Evolutionary conservation across 345 rosid genomes (phyloP), one percentile per base, ranked within the genome.

Genomic region (Orychophragmus violaceus): DNA sequence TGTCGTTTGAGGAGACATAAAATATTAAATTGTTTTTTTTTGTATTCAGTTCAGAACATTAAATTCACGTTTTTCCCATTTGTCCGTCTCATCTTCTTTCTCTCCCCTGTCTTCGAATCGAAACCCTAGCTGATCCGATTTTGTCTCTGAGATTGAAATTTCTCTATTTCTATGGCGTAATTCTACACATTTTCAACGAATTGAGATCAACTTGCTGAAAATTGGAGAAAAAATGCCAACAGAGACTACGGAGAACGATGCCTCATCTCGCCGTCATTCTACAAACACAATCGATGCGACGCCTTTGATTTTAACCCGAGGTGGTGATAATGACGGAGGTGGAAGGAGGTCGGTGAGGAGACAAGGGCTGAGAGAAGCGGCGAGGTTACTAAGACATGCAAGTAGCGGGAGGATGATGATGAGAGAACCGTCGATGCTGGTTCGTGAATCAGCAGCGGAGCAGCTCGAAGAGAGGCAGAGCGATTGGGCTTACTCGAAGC

Each of bases 401-500:
- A 88, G 98, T 82, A 90, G 97, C 86, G 85, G 97, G 64, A 85
- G 96, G 17, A 83, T 83, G 44, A 77, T 88, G 91, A 84, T 90
- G 85, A 79, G 96, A 54, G 98, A 93, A 73, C 97, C 97, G 12
- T 93, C 97, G 62, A 83, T 93, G 96, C 52, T 86, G 42, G 98
- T 93, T 30, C 83, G 97, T 29, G 98, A 93, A 84, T 36, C 97
- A 13, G 97, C 98, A 0, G 96, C 97, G 19, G 97, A 93, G 85
- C 96, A 93, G 80, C 82, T 93, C 24, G 98, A 93, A 83, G 97
- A 88, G 75, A 85, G 96, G 32, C 98, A 90, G 85, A 90, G 92
- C 76, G 98, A 90, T 70, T 93, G 98, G 98, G 96, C 98, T 17
- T 90, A 93, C 69, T 93, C 98, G 28, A 88, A 85, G 79, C 97